Evolutionary conservation across 345 rosid genomes (phyloP).

Genomic region (Salix brachista): DNA sequence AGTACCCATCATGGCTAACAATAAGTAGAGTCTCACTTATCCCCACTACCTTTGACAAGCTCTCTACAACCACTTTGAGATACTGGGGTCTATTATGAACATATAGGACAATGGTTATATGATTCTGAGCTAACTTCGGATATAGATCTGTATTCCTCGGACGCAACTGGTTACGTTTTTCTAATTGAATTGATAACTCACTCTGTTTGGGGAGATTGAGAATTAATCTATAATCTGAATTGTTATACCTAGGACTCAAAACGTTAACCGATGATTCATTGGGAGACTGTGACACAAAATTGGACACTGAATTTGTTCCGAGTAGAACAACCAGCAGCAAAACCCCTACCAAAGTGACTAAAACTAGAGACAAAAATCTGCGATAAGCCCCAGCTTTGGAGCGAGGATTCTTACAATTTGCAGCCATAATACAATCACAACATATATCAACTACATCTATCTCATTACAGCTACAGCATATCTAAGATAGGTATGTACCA

Average conservation of each 20-base stretch:
- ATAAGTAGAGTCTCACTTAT: constrained; percentile 80
- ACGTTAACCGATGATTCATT: constrained; percentile 21
- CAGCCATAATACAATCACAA: constrained; percentile 44
- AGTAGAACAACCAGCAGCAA: constrained; percentile 48
- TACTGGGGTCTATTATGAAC: constrained; percentile 94
- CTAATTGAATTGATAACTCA: constrained; percentile 52
- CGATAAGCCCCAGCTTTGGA: constrained; percentile 47
- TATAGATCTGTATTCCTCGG: constrained; percentile 67
- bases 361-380: constrained; percentile 38
- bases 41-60: constrained; percentile 78
- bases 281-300: constrained; percentile 21
- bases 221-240: constrained; percentile 17
- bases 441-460: constrained; percentile 9
- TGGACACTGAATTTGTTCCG: constrained; percentile 34
- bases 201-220: constrained; percentile 55
- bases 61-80: constrained; percentile 65
- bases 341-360: constrained; percentile 51
- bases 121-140: constrained; percentile 65
- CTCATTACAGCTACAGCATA: neutral
- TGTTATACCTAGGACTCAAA: constrained; percentile 19
- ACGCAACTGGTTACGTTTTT: constrained; percentile 51
- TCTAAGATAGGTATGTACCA: neutral
- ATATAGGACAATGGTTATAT: constrained; percentile 69
- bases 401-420: constrained; percentile 52
- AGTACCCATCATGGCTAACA: constrained; percentile 95